phyloP scores from a whole-genome alignment of 306 rosid genomes.

The Alnus rubra region DNA sequence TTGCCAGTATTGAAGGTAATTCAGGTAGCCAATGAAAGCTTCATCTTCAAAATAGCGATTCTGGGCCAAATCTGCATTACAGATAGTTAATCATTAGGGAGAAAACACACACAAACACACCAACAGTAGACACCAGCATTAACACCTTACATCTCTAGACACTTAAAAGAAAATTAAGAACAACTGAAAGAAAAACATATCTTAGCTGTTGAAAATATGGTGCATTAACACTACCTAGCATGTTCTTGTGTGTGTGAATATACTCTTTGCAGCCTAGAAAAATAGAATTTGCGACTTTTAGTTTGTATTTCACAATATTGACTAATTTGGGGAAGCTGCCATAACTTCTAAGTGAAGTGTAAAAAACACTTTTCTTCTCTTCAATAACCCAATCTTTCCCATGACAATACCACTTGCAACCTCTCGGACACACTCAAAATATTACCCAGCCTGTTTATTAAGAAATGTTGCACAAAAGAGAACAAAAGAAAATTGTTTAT shows the following conservation, averaged over 20 bases:
- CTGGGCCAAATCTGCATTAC: slow-evolving; percentile 79
- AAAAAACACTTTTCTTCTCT: neutral
- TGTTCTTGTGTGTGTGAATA: neutral
- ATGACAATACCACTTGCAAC: neutral
- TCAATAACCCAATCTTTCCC: neutral
- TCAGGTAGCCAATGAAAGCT: slow-evolving; percentile 92
- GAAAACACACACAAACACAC: neutral
- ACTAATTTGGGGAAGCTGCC: neutral
- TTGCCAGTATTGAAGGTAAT: slow-evolving; percentile 96
- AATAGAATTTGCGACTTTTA: neutral
- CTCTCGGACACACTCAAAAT: neutral
- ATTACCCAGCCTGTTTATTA: neutral
- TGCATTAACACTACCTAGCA: neutral
- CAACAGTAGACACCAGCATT: neutral
- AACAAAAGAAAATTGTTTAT: neutral
- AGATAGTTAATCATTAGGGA: slow-evolving; percentile 17
- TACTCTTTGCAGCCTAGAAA: neutral
- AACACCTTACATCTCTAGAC: neutral
- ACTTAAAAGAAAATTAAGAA: neutral
- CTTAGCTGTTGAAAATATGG: neutral
- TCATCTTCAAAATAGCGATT: slow-evolving; percentile 95
- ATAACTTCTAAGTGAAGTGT: neutral
- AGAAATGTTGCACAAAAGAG: neutral
- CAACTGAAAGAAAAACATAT: neutral
- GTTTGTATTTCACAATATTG: neutral